Conservation (phyloP, 2,329 filamentous ascomycete species). For the Seiridium cupressi region DNA sequence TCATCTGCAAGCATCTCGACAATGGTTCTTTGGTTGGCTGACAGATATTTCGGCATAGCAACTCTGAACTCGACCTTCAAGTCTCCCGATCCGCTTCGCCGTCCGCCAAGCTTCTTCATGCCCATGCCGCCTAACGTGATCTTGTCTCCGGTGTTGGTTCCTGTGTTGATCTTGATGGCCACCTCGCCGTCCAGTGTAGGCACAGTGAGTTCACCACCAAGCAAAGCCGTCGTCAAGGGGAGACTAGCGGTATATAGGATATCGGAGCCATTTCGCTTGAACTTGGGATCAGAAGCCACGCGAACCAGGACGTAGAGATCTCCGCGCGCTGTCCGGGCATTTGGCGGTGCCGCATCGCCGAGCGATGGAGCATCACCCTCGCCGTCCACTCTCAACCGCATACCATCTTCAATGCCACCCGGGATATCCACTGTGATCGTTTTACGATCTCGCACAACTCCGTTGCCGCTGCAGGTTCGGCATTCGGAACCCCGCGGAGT, state of each 20-base stretch:
- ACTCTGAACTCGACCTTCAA: conserved; percentile 94
- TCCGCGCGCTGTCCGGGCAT: conserved; percentile 67
- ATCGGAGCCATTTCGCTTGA: conserved; percentile 83
- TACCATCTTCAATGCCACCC: conserved; percentile 92
- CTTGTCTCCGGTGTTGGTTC: conserved; percentile 88
- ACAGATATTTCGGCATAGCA: conserved; percentile 91
- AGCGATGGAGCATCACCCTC: conserved; percentile 86
- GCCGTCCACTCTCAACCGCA: conserved; percentile 80
- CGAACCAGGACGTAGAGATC: conserved; percentile 90
- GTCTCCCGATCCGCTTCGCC: conserved; percentile 72
- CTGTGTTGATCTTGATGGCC: conserved; percentile 86
- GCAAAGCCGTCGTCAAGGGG: conserved; percentile 86
- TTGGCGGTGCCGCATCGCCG: conserved; percentile 63
- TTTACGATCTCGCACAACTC: conserved; percentile 79
- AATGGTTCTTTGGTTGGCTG: conserved; percentile 85
- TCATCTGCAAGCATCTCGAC: conserved; percentile 96
- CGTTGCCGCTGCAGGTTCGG: conserved; percentile 74
- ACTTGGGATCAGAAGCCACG: conserved; percentile 86
- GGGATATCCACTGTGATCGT: conserved; percentile 89
- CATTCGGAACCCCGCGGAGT: conserved; percentile 83
- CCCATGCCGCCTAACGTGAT: conserved; percentile 88
- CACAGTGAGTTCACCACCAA: conserved; percentile 86
- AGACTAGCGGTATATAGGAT: conserved; percentile 90
- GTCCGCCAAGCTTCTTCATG: conserved; percentile 79
- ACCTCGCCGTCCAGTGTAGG: conserved; percentile 90